Conservation (phyloP, 805 yeast genomes). For the Hanseniaspora thailandica region DNA sequence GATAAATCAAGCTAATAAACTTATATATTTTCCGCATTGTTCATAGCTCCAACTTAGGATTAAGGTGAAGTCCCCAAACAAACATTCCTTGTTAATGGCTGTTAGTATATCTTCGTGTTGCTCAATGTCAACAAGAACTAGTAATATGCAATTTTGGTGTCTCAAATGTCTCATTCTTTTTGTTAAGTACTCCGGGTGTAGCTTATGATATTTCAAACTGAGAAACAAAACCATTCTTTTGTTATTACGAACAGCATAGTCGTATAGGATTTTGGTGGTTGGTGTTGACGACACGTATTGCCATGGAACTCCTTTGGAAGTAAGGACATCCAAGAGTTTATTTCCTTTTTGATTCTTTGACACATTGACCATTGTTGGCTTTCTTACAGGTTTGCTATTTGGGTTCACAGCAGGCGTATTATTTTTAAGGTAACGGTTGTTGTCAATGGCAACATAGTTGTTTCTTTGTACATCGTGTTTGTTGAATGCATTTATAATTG, state of each 20-base stretch:
- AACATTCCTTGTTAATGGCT: conserved; percentile 32
- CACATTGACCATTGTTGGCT: conserved; percentile 40
- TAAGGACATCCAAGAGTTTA: conserved; percentile 46
- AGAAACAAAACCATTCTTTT: conserved; percentile 50
- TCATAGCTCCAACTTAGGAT: conserved; percentile 37
- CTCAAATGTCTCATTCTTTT: conserved; percentile 39
- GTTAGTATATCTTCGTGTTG: conserved; percentile 37
- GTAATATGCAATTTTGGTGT: conserved; percentile 39
- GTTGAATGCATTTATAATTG: conserved; percentile 8
- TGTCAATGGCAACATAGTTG: too few species aligned
- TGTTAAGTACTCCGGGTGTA: conserved; percentile 64
- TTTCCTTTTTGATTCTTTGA: conserved; percentile 56
- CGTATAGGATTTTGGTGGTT: conserved; percentile 39
- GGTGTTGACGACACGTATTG: conserved; percentile 31
- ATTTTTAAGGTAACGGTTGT: conserved; percentile 1
- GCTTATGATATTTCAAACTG: conserved; percentile 52
- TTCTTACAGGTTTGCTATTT: conserved; percentile 7
- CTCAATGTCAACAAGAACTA: conserved; percentile 56
- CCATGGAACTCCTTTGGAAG: conserved; percentile 39
- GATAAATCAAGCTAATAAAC: conserved; percentile 34
- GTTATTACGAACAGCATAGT: conserved; percentile 48
- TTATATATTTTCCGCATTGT: conserved; percentile 40
- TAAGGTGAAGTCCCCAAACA: conserved; percentile 34
- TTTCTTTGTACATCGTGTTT: not conserved
- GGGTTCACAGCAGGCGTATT: not conserved